phyloP scores from a whole-genome alignment of 305 asterid genomes.

The Fraxinus dipetala region DNA sequence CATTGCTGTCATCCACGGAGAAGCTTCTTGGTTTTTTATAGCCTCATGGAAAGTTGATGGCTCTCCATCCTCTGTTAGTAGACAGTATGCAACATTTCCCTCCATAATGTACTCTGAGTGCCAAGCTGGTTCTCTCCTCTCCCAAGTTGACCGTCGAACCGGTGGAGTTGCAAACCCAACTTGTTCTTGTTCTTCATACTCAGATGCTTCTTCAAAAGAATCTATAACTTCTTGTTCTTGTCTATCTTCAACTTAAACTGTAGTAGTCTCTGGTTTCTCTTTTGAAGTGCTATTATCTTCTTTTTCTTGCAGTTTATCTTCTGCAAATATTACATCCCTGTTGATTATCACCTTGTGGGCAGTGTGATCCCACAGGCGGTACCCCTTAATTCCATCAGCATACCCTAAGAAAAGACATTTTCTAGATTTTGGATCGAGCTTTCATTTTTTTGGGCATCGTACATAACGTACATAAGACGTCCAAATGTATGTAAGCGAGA shows the following conservation, averaged over 20 bases:
- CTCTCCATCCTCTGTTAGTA: background rate
- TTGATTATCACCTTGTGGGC: no score
- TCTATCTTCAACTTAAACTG: background rate
- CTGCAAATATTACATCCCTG: no score
- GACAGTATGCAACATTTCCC: background rate
- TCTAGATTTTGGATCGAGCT: no score
- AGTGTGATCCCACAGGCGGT: no score
- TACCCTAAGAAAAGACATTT: no score
- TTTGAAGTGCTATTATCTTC: background rate
- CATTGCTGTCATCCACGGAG: no score
- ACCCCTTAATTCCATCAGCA: no score
- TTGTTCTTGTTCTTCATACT: background rate
- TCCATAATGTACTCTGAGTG: background rate
- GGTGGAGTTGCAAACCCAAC: background rate
- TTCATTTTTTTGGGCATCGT: no score
- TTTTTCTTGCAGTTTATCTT: background rate
- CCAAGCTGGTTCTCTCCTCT: background rate
- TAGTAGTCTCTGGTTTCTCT: background rate
- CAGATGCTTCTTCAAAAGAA: background rate
- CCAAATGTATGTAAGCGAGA: no score
- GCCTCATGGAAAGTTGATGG: no score
- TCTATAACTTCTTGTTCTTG: background rate
- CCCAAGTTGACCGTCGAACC: background rate
- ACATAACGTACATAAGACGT: no score
- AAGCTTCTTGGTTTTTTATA: no score